These are phyloP conservation scores for Fraxinus floribunda DNA, from an alignment of 305 asterid genomes.

Conservation along the genomic window DNA sequence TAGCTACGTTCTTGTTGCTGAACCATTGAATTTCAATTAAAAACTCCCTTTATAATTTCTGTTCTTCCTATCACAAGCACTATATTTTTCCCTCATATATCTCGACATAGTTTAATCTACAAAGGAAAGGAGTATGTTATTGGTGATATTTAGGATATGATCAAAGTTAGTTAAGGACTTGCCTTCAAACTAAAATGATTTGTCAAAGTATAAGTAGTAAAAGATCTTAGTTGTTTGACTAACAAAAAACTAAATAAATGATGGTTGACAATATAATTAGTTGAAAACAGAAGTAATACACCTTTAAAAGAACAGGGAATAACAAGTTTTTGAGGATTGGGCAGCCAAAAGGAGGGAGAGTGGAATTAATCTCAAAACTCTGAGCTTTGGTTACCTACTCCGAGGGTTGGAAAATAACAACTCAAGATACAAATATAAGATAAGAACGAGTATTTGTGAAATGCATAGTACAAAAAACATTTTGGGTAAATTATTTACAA, in stretches of 20 bases:
- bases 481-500: conserved; percentile 31
- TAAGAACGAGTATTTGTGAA: conserved; percentile 4
- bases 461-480: conserved; percentile 5
- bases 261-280: conserved; percentile 5
- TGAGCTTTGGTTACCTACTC: background rate
- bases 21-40: too few relatives aligned
- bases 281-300: background rate
- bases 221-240: conserved; percentile 10
- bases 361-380: background rate
- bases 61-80: background rate
- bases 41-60: too few relatives aligned
- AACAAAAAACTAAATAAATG: conserved; percentile 12
- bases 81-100: background rate
- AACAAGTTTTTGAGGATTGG: background rate
- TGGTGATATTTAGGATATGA: background rate
- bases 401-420: background rate
- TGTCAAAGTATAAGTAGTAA: conserved; percentile 15
- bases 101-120: conserved; percentile 2
- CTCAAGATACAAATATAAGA: background rate
- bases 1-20: too few relatives aligned
- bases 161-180: background rate
- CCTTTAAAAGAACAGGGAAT: background rate
- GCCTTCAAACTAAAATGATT: background rate
- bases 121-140: conserved; percentile 1
- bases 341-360: background rate